Conservation (phyloP, 2,329 filamentous ascomycete species). For the Arthrobotrys megalospora region DNA sequence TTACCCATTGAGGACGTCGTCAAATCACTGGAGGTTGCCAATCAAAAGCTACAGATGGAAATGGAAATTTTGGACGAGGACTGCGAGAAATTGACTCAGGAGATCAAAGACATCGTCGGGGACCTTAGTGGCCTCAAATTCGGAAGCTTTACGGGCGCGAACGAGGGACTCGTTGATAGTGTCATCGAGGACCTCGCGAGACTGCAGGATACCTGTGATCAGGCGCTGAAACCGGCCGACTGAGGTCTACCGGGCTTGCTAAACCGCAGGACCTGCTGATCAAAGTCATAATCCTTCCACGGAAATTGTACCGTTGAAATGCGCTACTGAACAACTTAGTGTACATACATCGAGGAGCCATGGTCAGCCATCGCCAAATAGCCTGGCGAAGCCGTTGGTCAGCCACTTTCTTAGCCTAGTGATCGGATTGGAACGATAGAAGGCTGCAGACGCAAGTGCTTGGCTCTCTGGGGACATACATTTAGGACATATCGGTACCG, state of each 20-base stretch:
- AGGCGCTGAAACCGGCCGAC: constrained; percentile 57
- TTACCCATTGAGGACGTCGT: constrained; percentile 55
- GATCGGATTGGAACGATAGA: constrained; percentile 21
- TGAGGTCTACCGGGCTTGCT: constrained; percentile 19
- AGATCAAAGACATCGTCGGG: constrained; percentile 77
- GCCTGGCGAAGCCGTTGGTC: constrained; percentile 50
- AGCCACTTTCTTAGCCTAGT: constrained; percentile 48
- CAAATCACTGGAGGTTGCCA: constrained; percentile 76
- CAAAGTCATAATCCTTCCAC: background rate
- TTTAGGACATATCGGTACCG: constrained; percentile 43
- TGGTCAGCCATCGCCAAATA: constrained; percentile 45
- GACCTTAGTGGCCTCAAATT: constrained; percentile 86
- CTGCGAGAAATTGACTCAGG: constrained; percentile 74
- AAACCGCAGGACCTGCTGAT: constrained; percentile 21
- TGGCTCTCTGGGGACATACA: constrained; percentile 16
- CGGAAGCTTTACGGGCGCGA: constrained; percentile 78
- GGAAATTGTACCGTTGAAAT: constrained; percentile 8
- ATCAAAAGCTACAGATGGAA: constrained; percentile 77
- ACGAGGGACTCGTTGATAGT: constrained; percentile 72
- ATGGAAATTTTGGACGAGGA: constrained; percentile 77
- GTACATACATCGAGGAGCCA: background rate
- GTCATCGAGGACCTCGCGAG: constrained; percentile 77
- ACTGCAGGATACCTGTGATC: constrained; percentile 76
- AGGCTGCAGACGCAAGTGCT: background rate
- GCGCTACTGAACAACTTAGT: constrained; percentile 16